Evolutionary conservation across 129 eudicot genomes (phyloP).

Genomic region (Mikania micrantha): DNA sequence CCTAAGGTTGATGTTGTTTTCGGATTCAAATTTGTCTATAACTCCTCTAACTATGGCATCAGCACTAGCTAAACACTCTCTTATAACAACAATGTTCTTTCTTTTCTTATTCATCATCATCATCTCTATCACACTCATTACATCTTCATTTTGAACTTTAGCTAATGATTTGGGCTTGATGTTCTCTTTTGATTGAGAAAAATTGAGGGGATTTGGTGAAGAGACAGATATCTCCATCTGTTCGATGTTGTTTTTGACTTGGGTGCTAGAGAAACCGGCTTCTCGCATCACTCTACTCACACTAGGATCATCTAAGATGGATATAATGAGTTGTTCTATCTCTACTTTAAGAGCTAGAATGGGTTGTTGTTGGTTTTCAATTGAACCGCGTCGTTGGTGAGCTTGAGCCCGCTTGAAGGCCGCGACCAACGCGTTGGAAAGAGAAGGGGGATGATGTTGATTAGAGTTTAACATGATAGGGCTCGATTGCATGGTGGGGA

Average conservation of each 20-base stretch:
- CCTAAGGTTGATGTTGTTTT: conserved; percentile 46
- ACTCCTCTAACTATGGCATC: conserved; percentile 64
- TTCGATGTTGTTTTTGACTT: conserved; percentile 68
- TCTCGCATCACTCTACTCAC: conserved; percentile 96
- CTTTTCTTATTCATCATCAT: conserved; percentile 72
- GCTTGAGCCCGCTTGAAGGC: conserved; percentile 95
- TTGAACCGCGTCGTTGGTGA: conserved; percentile 82
- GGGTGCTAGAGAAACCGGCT: conserved; percentile 86
- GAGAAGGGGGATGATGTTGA: conserved; percentile 63
- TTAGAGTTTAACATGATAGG: conserved; percentile 47
- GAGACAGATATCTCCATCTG: conserved; percentile 40
- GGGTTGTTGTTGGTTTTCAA: conserved; percentile 82
- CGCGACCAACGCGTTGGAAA: conserved; percentile 81
- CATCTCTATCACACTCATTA: conserved; percentile 47
- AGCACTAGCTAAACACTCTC: conserved; percentile 55
- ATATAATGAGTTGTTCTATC: conserved; percentile 68
- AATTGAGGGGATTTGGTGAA: conserved; percentile 39
- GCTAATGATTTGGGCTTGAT: conserved; percentile 35
- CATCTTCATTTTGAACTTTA: conserved; percentile 44
- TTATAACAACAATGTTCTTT: conserved; percentile 52
- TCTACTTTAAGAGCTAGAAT: conserved; percentile 75
- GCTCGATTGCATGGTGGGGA: conserved; percentile 54
- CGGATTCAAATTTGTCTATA: conserved; percentile 61
- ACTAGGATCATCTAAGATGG: conserved; percentile 92
- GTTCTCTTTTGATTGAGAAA: conserved; percentile 37